These are phyloP conservation scores for Cucurbita moschata DNA, from an alignment of 306 rosid genomes.

Conservation along the genomic window DNA sequence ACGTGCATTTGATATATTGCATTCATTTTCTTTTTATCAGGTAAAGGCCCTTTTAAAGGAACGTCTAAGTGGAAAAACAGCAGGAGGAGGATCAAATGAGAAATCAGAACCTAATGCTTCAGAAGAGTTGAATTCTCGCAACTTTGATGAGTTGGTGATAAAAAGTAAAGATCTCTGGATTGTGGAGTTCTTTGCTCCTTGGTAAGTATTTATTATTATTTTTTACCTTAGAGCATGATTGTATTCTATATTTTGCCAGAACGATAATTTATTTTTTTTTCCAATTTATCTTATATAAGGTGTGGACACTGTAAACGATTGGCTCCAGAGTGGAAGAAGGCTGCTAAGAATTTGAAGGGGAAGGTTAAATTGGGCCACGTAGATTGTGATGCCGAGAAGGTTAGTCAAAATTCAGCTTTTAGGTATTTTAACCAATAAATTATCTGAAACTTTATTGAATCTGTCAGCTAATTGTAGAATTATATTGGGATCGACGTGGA, in stretches of 20 bases:
- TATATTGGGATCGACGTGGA: neutral
- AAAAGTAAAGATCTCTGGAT: conserved; percentile 96
- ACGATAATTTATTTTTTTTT: neutral
- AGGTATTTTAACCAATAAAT: neutral
- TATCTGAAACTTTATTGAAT: neutral
- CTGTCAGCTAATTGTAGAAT: neutral
- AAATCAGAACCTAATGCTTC: conserved; percentile 65
- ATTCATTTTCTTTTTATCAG: conserved; percentile 25
- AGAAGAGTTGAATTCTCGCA: conserved; percentile 55
- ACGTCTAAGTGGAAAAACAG: conserved; percentile 69
- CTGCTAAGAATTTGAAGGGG: conserved; percentile 64
- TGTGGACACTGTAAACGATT: conserved; percentile 94
- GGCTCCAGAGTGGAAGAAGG: conserved; percentile 97
- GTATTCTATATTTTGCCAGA: neutral
- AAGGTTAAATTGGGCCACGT: conserved; percentile 93
- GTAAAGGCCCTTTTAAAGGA: conserved; percentile 75
- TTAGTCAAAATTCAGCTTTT: conserved; percentile 12
- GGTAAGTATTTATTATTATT: conserved; percentile 27
- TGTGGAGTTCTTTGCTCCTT: conserved; percentile 98
- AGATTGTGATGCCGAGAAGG: conserved; percentile 96
- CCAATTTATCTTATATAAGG: conserved; percentile 36
- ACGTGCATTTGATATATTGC: conserved; percentile 6
- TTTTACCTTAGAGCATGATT: neutral
- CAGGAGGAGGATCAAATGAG: conserved; percentile 69
- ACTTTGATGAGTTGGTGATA: conserved; percentile 72